These are phyloP conservation scores for Cryptococcus depauperatus DNA, from an alignment of 1,284 basidiomycete species.

Conservation along the genomic window DNA sequence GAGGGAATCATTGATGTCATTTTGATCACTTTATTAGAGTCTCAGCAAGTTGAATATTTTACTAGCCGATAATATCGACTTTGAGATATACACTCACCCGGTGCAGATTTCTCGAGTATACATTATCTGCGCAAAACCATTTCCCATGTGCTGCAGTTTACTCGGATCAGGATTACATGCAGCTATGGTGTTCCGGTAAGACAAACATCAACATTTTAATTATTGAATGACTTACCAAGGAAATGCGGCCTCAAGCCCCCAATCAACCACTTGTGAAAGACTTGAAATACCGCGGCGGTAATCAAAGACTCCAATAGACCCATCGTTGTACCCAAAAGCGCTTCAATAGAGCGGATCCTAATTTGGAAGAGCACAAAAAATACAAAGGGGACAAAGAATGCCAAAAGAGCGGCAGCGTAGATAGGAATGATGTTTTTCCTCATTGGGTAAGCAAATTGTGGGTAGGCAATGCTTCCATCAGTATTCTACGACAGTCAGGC, in stretches of 20 bases:
- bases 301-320: slow-evolving; percentile 50
- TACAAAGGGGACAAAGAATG: slow-evolving; percentile 53
- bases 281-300: slow-evolving; percentile 45
- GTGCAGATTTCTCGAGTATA: slow-evolving; percentile 52
- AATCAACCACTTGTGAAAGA: slow-evolving; percentile 55
- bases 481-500: slow-evolving; percentile 9
- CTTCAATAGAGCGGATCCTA: slow-evolving; percentile 48
- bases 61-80: too few species aligned
- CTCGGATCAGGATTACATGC: slow-evolving; percentile 51
- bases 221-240: slow-evolving; percentile 10
- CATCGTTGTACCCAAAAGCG: slow-evolving; percentile 51
- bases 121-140: slow-evolving; percentile 49
- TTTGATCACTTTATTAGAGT: slow-evolving; percentile 38
- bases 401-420: slow-evolving; percentile 51
- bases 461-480: slow-evolving; percentile 38
- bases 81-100: slow-evolving; percentile 39
- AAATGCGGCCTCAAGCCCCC: slow-evolving; percentile 33
- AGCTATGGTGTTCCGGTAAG: too few species aligned
- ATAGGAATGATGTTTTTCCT: slow-evolving; percentile 54
- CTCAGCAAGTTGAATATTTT: too few species aligned
- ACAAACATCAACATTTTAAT: slow-evolving; percentile 33
- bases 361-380: slow-evolving; percentile 49
- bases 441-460: slow-evolving; percentile 34
- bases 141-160: slow-evolving; percentile 42
- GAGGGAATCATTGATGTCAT: slow-evolving; percentile 52